Percentiles rank a stretch among this genome's conserved stretches.
Evolutionary conservation across 2,329 filamentous ascomycete genomes (phyloP).

Genomic region (Beauveria sp.): DNA sequence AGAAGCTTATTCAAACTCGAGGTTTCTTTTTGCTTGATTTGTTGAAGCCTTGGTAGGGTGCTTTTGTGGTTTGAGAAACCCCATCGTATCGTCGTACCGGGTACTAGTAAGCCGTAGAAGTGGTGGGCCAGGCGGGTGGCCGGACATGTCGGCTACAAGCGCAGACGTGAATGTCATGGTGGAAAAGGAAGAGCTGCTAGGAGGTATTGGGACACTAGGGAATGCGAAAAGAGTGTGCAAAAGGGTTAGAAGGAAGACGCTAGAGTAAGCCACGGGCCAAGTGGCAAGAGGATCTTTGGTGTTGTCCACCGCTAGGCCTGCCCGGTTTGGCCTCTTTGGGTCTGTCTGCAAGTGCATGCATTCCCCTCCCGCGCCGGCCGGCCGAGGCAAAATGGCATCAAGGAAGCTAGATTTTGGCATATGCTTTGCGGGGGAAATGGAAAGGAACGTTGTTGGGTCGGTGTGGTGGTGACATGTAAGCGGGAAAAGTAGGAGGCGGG

Average conservation of each 20-base stretch:
- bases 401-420: neutral
- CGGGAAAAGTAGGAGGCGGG: neutral
- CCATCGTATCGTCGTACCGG: slow-evolving; percentile 8
- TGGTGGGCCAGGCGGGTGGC: neutral
- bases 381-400: neutral
- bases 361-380: neutral
- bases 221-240: neutral
- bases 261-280: neutral
- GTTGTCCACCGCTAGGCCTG: too few relatives aligned
- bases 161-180: neutral
- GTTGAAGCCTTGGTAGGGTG: neutral
- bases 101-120: neutral
- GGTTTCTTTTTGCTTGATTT: neutral
- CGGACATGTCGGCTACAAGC: neutral
- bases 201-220: neutral
- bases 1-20: neutral
- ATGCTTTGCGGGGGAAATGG: neutral
- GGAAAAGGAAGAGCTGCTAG: neutral
- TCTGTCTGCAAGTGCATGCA: neutral
- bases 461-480: neutral
- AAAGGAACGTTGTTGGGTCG: neutral
- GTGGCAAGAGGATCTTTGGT: neutral
- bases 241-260: neutral
- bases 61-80: neutral
- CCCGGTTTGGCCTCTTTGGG: too few relatives aligned